Evolutionary conservation across 495 filamentous ascomycete species (phyloP).

Genomic region (Haplographium delicatum): DNA sequence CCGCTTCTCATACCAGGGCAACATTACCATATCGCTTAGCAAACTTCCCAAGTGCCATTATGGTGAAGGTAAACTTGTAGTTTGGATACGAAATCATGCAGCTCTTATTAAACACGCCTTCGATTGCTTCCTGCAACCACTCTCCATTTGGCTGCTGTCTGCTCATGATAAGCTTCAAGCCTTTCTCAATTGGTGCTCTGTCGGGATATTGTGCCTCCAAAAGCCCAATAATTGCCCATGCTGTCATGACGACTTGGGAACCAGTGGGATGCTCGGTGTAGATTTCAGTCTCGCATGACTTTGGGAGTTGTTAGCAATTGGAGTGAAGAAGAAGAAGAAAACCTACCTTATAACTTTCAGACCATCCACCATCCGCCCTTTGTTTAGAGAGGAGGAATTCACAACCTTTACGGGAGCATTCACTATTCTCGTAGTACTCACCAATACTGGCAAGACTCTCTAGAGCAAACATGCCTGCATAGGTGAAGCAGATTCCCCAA

Average conservation of each 20-base stretch:
- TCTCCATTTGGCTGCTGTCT: slow-evolving; percentile 84
- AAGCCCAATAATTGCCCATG: slow-evolving; percentile 81
- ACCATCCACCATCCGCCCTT: slow-evolving; percentile 89
- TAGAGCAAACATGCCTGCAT: slow-evolving; percentile 91
- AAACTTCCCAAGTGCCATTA: slow-evolving; percentile 88
- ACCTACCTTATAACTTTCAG: slow-evolving; percentile 83
- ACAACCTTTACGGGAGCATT: slow-evolving; percentile 66
- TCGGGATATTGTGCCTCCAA: slow-evolving; percentile 84
- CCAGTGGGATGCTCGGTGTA: slow-evolving; percentile 47
- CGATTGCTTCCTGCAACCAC: slow-evolving; percentile 93
- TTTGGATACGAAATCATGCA: slow-evolving; percentile 99
- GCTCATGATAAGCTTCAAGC: slow-evolving; percentile 74
- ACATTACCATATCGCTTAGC: slow-evolving; percentile 66
- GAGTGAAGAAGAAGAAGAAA: slow-evolving; percentile 22
- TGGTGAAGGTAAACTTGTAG: slow-evolving; percentile 96
- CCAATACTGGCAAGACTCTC: slow-evolving; percentile 78
- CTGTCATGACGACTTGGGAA: slow-evolving; percentile 89
- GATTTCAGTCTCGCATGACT: slow-evolving; percentile 50
- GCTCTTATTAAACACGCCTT: slow-evolving; percentile 98
- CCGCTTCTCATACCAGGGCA: slow-evolving; percentile 11
- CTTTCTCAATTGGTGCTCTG: slow-evolving; percentile 62
- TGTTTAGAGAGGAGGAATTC: slow-evolving; percentile 81
- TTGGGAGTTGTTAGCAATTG: slow-evolving; percentile 5
- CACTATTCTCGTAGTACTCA: slow-evolving; percentile 72
- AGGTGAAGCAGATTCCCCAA: slow-evolving; percentile 98